Percentiles rank a stretch among this genome's conserved stretches.
Evolutionary conservation across 2,329 filamentous ascomycete genomes (phyloP).

Genomic region (Fusarium haematococcum): DNA sequence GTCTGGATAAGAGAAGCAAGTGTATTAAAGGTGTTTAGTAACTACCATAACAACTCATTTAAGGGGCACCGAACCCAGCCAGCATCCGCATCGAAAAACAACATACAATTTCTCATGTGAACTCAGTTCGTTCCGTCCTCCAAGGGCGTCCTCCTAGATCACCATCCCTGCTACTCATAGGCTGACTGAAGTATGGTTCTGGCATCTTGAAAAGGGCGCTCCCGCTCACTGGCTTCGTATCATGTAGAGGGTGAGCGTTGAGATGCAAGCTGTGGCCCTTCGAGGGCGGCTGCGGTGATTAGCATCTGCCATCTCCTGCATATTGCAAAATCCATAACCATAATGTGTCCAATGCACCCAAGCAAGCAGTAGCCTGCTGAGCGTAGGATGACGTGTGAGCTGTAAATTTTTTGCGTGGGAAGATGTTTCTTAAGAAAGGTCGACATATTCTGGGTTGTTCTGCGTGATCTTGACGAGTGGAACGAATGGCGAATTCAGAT

Average conservation of each 20-base stretch:
- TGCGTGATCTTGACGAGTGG: slow-evolving; percentile 49
- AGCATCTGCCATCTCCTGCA: slow-evolving; percentile 51
- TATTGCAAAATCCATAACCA: slow-evolving; percentile 72
- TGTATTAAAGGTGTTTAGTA: slow-evolving; percentile 39
- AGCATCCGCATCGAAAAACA: slow-evolving; percentile 37
- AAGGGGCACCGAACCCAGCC: slow-evolving; percentile 31
- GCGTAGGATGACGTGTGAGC: slow-evolving; percentile 70
- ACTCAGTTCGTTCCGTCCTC: slow-evolving; percentile 18
- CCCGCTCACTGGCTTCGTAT: slow-evolving; percentile 14
- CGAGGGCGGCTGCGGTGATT: slow-evolving; percentile 34
- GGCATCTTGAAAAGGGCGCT: slow-evolving; percentile 20
- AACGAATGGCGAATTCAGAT: slow-evolving; percentile 48
- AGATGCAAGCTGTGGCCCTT: slow-evolving; percentile 41
- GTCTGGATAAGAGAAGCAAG: slow-evolving; percentile 31
- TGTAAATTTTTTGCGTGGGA: slow-evolving; percentile 64
- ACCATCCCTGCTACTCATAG: slow-evolving; percentile 34
- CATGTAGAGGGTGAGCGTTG: slow-evolving; percentile 34
- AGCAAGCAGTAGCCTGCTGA: slow-evolving; percentile 60
- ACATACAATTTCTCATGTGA: slow-evolving; percentile 41
- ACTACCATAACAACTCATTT: slow-evolving; percentile 33
- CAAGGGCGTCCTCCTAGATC: slow-evolving; percentile 30
- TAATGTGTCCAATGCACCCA: slow-evolving; percentile 71
- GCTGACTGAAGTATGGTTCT: slow-evolving; percentile 37
- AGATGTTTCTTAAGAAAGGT: slow-evolving; percentile 61
- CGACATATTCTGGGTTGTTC: slow-evolving; percentile 59